These are phyloP conservation scores for Paramarasmius palmivorus DNA, from an alignment of 1,284 basidiomycete species.

Conservation along the genomic window DNA sequence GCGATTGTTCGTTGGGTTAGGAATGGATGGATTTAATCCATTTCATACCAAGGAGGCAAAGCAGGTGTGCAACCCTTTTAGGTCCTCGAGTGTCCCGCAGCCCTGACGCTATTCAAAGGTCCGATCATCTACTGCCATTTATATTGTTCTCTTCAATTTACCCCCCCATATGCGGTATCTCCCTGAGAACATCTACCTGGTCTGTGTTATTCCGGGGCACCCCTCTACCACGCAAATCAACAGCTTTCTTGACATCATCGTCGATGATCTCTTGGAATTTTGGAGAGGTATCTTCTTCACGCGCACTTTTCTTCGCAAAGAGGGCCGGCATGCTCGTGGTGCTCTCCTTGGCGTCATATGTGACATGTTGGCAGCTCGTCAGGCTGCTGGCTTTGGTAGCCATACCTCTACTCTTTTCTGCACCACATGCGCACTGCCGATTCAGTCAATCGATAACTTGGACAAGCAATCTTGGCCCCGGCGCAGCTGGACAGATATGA, in stretches of 20 bases:
- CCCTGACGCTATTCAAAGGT: not conserved
- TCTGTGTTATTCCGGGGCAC: conserved; percentile 28
- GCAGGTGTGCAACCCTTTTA: not conserved
- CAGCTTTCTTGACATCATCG: conserved; percentile 20
- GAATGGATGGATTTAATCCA: conserved; percentile 15
- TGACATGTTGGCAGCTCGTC: conserved; percentile 34
- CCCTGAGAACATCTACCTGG: conserved; percentile 30
- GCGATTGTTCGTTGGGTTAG: conserved; percentile 9
- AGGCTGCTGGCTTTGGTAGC: conserved; percentile 26
- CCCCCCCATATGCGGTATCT: conserved; percentile 25
- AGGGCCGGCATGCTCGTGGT: conserved; percentile 8
- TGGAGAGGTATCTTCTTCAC: not conserved
- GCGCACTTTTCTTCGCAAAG: not conserved
- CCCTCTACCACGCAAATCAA: conserved; percentile 27
- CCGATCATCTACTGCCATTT: conserved; percentile 21
- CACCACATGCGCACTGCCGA: not conserved
- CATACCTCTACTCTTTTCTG: conserved; percentile 30
- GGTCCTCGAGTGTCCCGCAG: too few species aligned
- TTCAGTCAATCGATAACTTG: not conserved
- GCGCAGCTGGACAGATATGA: not conserved
- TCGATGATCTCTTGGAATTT: not conserved
- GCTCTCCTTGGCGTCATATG: conserved; percentile 27
- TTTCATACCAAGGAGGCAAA: conserved; percentile 3
- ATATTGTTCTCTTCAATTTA: conserved; percentile 26
- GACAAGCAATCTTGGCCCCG: not conserved